Evolutionary conservation across 1,139 yeast genomes (phyloP).

Genomic region (Debaryomyces fabryi): DNA sequence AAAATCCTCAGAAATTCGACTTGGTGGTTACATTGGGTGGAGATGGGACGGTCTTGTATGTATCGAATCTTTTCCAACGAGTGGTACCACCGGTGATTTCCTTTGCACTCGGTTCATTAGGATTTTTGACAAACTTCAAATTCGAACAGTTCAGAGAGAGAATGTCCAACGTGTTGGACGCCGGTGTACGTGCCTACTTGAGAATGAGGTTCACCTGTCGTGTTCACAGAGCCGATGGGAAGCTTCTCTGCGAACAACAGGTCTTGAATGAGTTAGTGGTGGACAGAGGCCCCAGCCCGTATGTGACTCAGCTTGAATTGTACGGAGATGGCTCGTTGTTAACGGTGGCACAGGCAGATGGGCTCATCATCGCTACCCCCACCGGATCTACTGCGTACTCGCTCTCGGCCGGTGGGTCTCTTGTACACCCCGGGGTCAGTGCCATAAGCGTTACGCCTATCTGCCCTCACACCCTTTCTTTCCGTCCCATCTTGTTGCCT

Average conservation of each 20-base stretch:
- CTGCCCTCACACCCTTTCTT: conserved; percentile 88
- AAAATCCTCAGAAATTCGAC: conserved; percentile 66
- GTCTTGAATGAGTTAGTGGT: conserved; percentile 82
- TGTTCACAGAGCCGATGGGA: conserved; percentile 58
- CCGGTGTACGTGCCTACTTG: conserved; percentile 76
- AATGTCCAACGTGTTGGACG: conserved; percentile 57
- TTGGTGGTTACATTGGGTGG: conserved; percentile 84
- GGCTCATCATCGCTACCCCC: conserved; percentile 84
- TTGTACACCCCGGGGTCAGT: conserved; percentile 87
- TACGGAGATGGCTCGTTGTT: conserved; percentile 80
- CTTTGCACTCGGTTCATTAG: conserved; percentile 78
- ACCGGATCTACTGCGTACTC: conserved; percentile 94
- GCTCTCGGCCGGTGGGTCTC: conserved; percentile 85
- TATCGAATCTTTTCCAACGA: conserved; percentile 74
- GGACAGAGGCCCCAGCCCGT: conserved; percentile 89
- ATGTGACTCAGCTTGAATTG: conserved; percentile 78
- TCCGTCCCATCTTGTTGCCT: conserved; percentile 83
- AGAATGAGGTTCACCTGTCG: conserved; percentile 82
- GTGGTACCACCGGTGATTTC: conserved; percentile 89
- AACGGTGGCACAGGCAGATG: conserved; percentile 91
- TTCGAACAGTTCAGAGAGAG: conserved; percentile 68
- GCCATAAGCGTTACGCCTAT: conserved; percentile 90
- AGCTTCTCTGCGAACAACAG: conserved; percentile 69
- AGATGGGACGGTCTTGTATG: conserved; percentile 86
- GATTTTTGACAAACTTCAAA: conserved; percentile 77